Evolutionary conservation across 78 protist species (phyloP).

Genomic region (Planoprotostelium fungivorum): DNA sequence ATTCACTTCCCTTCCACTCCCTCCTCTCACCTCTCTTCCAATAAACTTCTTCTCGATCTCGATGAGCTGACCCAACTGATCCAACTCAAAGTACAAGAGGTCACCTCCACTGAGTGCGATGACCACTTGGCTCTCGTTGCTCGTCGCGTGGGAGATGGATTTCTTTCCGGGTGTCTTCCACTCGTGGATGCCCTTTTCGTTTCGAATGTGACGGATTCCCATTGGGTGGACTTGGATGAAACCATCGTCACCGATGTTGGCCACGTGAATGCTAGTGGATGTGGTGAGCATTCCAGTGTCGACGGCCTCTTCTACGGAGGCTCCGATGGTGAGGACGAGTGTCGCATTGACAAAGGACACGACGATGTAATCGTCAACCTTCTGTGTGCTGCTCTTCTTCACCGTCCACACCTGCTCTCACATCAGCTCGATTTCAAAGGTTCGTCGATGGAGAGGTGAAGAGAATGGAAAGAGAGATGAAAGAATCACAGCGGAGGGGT

Average conservation of each 20-base stretch:
- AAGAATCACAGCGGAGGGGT: constrained; percentile 33
- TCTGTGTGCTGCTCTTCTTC: constrained; percentile 4
- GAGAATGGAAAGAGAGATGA: constrained; percentile 65
- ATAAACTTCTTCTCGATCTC: constrained; percentile 71
- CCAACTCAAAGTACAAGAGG: constrained; percentile 94
- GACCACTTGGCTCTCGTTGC: constrained; percentile 74
- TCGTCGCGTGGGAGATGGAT: constrained; percentile 38
- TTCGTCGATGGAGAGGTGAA: not conserved
- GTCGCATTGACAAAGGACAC: constrained; percentile 86
- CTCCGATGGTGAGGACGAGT: constrained; percentile 86
- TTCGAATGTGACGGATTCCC: constrained; percentile 83
- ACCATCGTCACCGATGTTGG: constrained; percentile 71
- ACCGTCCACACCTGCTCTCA: not conserved
- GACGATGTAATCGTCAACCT: constrained; percentile 74
- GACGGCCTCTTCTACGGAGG: constrained; percentile 77
- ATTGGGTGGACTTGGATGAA: constrained; percentile 78
- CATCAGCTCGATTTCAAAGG: constrained; percentile 34
- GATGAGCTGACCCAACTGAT: constrained; percentile 63
- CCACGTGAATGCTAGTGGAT: constrained; percentile 65
- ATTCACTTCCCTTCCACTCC: no score
- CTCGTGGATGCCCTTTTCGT: constrained; percentile 76
- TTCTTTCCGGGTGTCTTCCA: constrained; percentile 85
- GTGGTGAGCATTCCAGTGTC: constrained; percentile 81
- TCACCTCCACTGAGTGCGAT: constrained; percentile 82
- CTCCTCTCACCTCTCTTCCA: no score